phyloP scores from a whole-genome alignment of 768 basidiomycete genomes.

The Tulasnella sp. region DNA sequence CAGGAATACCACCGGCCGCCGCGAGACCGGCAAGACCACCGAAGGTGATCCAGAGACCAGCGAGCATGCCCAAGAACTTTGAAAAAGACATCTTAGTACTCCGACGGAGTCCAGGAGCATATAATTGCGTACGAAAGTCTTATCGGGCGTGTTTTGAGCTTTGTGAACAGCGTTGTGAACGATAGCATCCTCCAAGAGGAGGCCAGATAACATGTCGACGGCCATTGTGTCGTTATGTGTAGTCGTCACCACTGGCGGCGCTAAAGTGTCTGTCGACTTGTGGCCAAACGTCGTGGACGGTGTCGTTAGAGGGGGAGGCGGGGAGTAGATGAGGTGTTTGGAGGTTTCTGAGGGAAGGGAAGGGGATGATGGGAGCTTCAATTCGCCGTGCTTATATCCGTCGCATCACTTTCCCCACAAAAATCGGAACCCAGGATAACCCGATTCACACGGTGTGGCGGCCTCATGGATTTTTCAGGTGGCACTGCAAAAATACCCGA shows the following conservation, averaged over 20 bases:
- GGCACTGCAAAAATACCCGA: background rate
- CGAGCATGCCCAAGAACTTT: constrained; percentile 16
- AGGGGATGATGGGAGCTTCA: background rate
- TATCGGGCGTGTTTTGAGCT: background rate
- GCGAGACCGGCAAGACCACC: constrained; percentile 16
- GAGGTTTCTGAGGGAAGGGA: background rate
- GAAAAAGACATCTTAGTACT: background rate
- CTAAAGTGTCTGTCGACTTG: background rate
- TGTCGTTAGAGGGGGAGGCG: background rate
- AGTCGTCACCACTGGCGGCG: background rate
- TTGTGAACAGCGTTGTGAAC: constrained; percentile 17
- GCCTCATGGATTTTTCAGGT: background rate
- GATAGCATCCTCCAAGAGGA: constrained; percentile 17
- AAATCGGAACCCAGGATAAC: background rate
- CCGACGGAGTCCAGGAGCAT: background rate
- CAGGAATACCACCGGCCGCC: constrained; percentile 13
- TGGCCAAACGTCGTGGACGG: background rate
- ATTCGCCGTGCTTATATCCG: background rate
- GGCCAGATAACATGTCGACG: constrained; percentile 17
- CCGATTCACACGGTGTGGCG: background rate
- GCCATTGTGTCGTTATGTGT: background rate
- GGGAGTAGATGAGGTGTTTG: background rate
- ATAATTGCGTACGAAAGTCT: background rate
- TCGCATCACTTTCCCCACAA: background rate
- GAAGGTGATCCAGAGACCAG: constrained; percentile 17